Evolutionary conservation across 2,329 filamentous ascomycete species (phyloP).

Genomic region (Aspergillus tamarii): DNA sequence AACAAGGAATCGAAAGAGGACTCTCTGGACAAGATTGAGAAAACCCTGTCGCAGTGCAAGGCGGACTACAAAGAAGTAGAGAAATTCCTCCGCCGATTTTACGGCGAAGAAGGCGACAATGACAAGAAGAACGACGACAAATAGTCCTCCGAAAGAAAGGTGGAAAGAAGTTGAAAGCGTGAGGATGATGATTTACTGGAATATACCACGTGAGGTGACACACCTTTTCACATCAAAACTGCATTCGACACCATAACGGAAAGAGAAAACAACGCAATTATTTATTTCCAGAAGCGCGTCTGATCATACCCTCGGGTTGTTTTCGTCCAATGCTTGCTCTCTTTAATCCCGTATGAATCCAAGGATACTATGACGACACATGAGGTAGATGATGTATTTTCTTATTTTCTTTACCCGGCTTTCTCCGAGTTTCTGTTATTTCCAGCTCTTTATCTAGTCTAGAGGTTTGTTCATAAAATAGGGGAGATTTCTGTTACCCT

Average conservation of each 20-base stretch:
- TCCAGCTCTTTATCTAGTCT: not conserved
- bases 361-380: slow-evolving; percentile 1
- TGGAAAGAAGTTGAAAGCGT: not conserved
- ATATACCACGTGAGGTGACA: slow-evolving; percentile 1
- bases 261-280: slow-evolving; percentile 1
- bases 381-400: slow-evolving; percentile 1
- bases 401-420: not conserved
- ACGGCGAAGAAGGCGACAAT: slow-evolving; percentile 50
- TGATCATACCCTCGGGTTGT: not conserved
- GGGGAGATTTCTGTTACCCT: not conserved
- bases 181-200: not conserved
- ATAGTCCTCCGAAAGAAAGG: not conserved
- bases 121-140: not conserved
- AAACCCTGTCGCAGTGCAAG: slow-evolving; percentile 73
- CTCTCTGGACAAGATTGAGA: slow-evolving; percentile 70
- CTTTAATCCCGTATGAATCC: slow-evolving; percentile 2
- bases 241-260: slow-evolving; percentile 1
- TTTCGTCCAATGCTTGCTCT: slow-evolving; percentile 3
- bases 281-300: not conserved
- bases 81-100: slow-evolving; percentile 71
- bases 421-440: not conserved
- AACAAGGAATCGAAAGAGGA: slow-evolving; percentile 67
- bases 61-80: slow-evolving; percentile 76
- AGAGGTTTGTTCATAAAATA: slow-evolving; percentile 5
- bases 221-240: slow-evolving; percentile 1